Percentiles rank a stretch among this genome's conserved stretches.
Evolutionary conservation across 352 stramenopile genomes (phyloP).

Genomic region (Pythium oligandrum): DNA sequence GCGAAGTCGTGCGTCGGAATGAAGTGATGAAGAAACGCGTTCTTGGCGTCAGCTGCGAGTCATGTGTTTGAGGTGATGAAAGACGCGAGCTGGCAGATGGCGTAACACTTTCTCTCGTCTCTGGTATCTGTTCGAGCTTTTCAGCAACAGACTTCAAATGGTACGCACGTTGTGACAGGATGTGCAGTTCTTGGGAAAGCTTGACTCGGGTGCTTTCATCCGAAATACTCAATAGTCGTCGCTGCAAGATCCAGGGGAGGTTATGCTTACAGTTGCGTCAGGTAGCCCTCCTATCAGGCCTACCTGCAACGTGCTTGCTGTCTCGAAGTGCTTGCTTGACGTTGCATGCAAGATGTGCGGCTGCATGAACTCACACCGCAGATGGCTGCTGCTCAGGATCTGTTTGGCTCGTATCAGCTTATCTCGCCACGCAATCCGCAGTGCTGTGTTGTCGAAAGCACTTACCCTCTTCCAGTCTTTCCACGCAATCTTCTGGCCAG

Average conservation of each 20-base stretch:
- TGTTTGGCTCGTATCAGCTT: not conserved
- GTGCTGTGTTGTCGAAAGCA: too few relatives aligned
- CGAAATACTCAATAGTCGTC: not conserved
- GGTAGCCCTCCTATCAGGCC: too few relatives aligned
- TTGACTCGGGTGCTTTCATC: conserved; percentile 1
- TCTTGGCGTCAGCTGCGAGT: conserved; percentile 1
- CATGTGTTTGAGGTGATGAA: too few relatives aligned
- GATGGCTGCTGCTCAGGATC: conserved; percentile 3
- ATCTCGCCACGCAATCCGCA: too few relatives aligned
- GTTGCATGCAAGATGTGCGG: not conserved
- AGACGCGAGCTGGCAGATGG: not conserved
- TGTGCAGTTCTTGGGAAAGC: conserved; percentile 11
- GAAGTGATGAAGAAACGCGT: conserved; percentile 15
- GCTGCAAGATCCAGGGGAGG: conserved; percentile 1
- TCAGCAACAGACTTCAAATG: conserved; percentile 5
- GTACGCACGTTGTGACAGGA: conserved; percentile 15
- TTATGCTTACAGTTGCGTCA: too few relatives aligned
- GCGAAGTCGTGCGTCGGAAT: conserved; percentile 4
- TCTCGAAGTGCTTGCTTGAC: too few relatives aligned
- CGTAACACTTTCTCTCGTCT: not conserved
- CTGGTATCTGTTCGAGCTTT: not conserved
- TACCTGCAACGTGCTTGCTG: too few relatives aligned
- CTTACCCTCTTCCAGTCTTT: conserved; percentile 1
- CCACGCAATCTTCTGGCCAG: conserved; percentile 3
- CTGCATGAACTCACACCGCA: conserved; percentile 12